Base-by-base conservation (phyloP, 352 stramenopile genomes). In the Globisporangium paroecandrum region DNA sequence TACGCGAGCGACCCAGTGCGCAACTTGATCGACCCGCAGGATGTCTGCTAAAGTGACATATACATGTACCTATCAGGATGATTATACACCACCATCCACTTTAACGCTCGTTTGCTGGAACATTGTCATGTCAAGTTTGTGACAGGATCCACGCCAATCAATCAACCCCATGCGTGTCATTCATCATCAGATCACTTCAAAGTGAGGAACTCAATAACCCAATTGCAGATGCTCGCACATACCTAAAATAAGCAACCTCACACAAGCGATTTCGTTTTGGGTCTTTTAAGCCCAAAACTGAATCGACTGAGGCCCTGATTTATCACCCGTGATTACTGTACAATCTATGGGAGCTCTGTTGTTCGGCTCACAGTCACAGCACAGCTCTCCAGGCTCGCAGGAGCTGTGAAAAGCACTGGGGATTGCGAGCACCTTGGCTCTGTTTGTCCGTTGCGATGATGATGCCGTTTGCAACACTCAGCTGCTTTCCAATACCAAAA, bases 1-100 rank as follows among this genome's bases (percentile, higher is more conserved):
- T 66, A 60, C 38, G 20, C 7, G 34, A 70, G 47, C 61, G 61
- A 66, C n/a, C n/a, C 12, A 4, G 51, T 67, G n/a, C 62, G 34
- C 10, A 36, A 22, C 3, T 12, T 54, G 20, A 27, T 67, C 55
- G 62, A 61, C 9, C 32, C 62, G 22, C 62, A 54, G n/a, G 62
- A 67, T 8, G 18, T 20, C n/a, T 67, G 58, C 43, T 64, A 15
- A 15, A 60, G 55, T 24, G 25, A 9, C 41, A 20, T n/a, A 49
- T 49, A 9, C 41, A n/a, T 49, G 15, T 49, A 10, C 0, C 15
- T n/a, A 49, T 49, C 41, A 49, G 36, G 36, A 43, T 43, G 36
- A 18, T 43, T 20, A 22, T 49, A n/a, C 15, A 22, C 8, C 18
- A 22, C 41, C 13, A 8, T 18, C 5, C 43, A 49, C 18, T 18